Evolutionary conservation across 2,329 filamentous ascomycete genomes (phyloP), one percentile per base, ranked within the genome.

Genomic region (Dothideomycetes sp.): DNA sequence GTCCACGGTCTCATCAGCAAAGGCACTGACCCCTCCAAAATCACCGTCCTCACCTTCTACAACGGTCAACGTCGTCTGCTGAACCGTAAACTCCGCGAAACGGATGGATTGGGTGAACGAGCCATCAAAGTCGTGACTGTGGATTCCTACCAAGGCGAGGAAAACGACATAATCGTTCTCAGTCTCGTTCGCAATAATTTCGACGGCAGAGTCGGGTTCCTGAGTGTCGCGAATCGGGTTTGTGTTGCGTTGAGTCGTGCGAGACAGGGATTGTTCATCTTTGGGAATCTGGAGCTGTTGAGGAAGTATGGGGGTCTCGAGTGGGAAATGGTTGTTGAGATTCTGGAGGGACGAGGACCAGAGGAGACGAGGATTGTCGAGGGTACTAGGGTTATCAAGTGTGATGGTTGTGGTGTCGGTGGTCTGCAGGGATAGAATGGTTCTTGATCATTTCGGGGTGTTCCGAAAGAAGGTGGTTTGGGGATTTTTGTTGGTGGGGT

Each of bases 71-170:
- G 80, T 31, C 82, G 81, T 49, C 62, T 70, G 2, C 69, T 94
- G 2, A 51, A 78, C 0, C 66, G 64, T 11, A 58, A 63, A 5
- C 57, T 80, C 3, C 58, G 61, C 9, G 22, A 27, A 22, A 20
- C 25, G 3, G 11, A 23, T 7, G 27, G 32, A 8, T 11, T 36
- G 3, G 10, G 18, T 9, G 48, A 52, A 0, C 18, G 17, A 4
- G 18, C 37, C 8, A 62, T 78, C 31, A 60, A 65, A 41, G 80
- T 94, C 1, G 74, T 76, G 23, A 94, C 87, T 0, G 84, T 95
- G 0, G 88, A 94, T 53, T 84, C 82, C 0, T 94, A 89, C 53
- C 87, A 94, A 57, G 87, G 87, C 10, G 86, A 94, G 52, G 86
- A 94, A 56, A 94, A 94, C 47, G 82, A 88, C 17, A 68, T 94